Conservation (phyloP, 2,329 filamentous ascomycete genomes). For the Diplodia intermedia region DNA sequence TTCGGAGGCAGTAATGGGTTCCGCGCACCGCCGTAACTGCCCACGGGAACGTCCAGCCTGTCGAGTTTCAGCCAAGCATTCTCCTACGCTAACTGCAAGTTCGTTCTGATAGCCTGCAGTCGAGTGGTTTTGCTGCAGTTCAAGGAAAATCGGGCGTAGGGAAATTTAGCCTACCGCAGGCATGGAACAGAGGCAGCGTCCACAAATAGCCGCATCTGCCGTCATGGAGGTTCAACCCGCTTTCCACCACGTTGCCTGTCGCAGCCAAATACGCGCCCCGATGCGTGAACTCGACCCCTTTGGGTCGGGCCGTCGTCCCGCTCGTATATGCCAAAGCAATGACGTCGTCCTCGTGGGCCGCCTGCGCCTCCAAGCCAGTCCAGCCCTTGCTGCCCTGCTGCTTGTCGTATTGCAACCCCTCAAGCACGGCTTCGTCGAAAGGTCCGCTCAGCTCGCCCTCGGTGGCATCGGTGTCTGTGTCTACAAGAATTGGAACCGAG, state of each 20-base stretch:
- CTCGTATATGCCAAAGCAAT: constrained; percentile 93
- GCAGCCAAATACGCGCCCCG: constrained; percentile 85
- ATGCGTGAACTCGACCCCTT: constrained; percentile 92
- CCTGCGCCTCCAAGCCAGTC: constrained; percentile 74
- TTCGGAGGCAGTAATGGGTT: constrained; percentile 93
- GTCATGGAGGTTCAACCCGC: constrained; percentile 74
- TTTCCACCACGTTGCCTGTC: constrained; percentile 86
- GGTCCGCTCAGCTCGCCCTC: constrained; percentile 77
- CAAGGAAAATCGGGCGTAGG: neutral
- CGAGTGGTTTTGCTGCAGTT: neutral
- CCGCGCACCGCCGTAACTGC: constrained; percentile 89
- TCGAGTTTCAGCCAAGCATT: neutral
- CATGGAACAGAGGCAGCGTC: constrained; percentile 88
- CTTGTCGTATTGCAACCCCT: constrained; percentile 76
- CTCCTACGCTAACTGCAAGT: neutral
- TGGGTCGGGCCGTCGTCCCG: constrained; percentile 88
- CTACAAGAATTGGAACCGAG: constrained; percentile 74
- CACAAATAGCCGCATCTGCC: constrained; percentile 83
- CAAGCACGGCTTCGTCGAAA: constrained; percentile 82
- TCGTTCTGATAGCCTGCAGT: neutral
- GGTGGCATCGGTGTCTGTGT: constrained; percentile 81
- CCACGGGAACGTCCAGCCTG: constrained; percentile 86
- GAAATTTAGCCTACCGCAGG: constrained; percentile 53
- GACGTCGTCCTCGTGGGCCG: constrained; percentile 76
- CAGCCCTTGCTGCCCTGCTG: constrained; percentile 74